Evolutionary conservation across 495 filamentous ascomycete species (phyloP).

Genomic region (Podospora pseudocomata): DNA sequence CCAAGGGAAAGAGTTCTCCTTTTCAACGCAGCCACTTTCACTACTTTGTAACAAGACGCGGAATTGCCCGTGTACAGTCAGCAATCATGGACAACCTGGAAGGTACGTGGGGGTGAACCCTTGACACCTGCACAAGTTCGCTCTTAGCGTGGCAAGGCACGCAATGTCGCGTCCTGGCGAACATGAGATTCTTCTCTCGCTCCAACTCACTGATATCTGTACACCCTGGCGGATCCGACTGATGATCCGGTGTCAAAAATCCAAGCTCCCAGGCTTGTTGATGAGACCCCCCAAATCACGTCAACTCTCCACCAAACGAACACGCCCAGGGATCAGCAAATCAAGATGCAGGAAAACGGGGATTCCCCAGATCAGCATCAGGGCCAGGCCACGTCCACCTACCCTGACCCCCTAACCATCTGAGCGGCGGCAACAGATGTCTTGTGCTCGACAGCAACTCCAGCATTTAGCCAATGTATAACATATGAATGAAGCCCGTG

Average conservation of each 20-base stretch:
- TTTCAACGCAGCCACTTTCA: too few species aligned
- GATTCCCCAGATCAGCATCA: background rate
- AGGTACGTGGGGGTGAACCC: slow-evolving; percentile 7
- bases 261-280: background rate
- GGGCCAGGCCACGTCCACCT: too few species aligned
- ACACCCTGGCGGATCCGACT: background rate
- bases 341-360: background rate
- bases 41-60: background rate
- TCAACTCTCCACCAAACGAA: slow-evolving; percentile 3
- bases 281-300: slow-evolving; percentile 4
- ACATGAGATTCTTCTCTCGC: background rate
- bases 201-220: background rate
- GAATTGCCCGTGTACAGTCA: background rate
- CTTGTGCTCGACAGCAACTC: background rate
- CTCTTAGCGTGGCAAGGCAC: background rate
- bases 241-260: too few species aligned
- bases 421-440: background rate
- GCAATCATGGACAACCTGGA: background rate
- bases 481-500: too few species aligned
- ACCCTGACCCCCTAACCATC: background rate
- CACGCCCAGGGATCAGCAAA: background rate
- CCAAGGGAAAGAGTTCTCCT: too few species aligned
- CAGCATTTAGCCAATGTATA: too few species aligned
- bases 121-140: background rate
- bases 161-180: background rate